These are phyloP conservation scores for Neonectria faginata DNA, from an alignment of 2,329 filamentous ascomycete species.

Conservation along the genomic window DNA sequence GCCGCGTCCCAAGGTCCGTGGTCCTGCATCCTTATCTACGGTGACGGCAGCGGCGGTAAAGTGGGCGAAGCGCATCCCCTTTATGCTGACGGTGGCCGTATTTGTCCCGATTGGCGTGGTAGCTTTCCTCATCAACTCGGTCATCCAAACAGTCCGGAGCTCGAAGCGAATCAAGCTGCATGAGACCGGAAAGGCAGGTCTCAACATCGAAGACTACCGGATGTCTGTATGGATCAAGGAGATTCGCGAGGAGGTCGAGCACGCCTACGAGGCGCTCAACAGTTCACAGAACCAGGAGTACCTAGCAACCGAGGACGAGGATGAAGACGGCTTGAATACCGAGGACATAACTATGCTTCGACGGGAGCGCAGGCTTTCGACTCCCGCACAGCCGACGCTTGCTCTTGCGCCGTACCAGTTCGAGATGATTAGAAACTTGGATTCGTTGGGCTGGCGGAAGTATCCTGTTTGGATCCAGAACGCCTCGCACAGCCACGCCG, in stretches of 20 bases:
- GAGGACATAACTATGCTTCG: constrained; percentile 57
- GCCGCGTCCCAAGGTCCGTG: constrained; percentile 53
- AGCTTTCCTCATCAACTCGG: constrained; percentile 80
- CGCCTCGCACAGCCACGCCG: constrained; percentile 84
- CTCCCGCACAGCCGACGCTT: constrained; percentile 72
- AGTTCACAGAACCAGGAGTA: constrained; percentile 77
- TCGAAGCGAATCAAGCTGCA: constrained; percentile 80
- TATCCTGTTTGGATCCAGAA: constrained; percentile 82
- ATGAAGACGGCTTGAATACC: constrained; percentile 51
- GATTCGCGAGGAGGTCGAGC: constrained; percentile 80
- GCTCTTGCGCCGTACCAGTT: constrained; percentile 86
- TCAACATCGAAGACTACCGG: constrained; percentile 77
- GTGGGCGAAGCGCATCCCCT: constrained; percentile 67
- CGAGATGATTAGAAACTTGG: constrained; percentile 81
- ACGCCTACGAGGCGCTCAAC: constrained; percentile 79
- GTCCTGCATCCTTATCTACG: constrained; percentile 48
- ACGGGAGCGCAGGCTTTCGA: constrained; percentile 56
- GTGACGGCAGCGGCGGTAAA: constrained; percentile 48
- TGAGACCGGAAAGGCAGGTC: constrained; percentile 75
- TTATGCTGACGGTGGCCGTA: constrained; percentile 73
- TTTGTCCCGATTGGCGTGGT: constrained; percentile 79
- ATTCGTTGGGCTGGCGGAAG: constrained; percentile 73
- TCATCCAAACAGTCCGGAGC: constrained; percentile 81
- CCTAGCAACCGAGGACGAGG: constrained; percentile 67
- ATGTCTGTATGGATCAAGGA: constrained; percentile 81